Percentiles rank a stretch among this genome's conserved stretches.
phyloP scores from a whole-genome alignment of 106 monocot species.

The Allium sativum region DNA sequence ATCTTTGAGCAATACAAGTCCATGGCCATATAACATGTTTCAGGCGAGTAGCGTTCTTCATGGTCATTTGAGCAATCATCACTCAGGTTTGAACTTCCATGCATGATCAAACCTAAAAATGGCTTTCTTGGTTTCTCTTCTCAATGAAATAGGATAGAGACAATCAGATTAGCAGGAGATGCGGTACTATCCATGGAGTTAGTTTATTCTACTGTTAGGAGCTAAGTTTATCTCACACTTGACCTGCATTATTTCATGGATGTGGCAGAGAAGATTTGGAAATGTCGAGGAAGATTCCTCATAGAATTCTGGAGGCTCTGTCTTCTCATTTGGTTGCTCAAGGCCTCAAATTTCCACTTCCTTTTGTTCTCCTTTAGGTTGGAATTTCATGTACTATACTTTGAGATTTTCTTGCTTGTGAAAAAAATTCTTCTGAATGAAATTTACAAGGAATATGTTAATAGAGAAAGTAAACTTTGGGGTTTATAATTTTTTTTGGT shows the following conservation, averaged over 20 bases:
- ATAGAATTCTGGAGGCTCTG: slow-evolving; percentile 6
- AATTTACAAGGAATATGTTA: too few species aligned
- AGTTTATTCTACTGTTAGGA: too few species aligned
- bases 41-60: slow-evolving; percentile 29
- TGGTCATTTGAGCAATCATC: slow-evolving; percentile 20
- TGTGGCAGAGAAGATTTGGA: slow-evolving; percentile 20
- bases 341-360: neutral
- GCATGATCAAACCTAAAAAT: neutral
- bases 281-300: slow-evolving; percentile 16
- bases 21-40: slow-evolving; percentile 24
- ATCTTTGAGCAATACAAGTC: slow-evolving; percentile 30
- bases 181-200: slow-evolving; percentile 1
- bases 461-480: too few species aligned
- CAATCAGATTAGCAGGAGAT: slow-evolving; percentile 31
- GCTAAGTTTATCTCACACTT: too few species aligned
- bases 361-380: too few species aligned
- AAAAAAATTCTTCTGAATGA: too few species aligned
- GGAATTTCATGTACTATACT: too few species aligned
- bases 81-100: slow-evolving; percentile 8
- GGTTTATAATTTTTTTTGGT: too few species aligned
- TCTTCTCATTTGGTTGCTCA: slow-evolving; percentile 10
- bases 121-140: slow-evolving; percentile 69
- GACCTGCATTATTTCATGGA: too few species aligned
- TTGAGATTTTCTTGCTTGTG: too few species aligned
- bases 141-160: slow-evolving; percentile 61